Evolutionary conservation across 1,284 basidiomycete genomes (phyloP).

Genomic region (Pseudozyma hubeiensis): DNA sequence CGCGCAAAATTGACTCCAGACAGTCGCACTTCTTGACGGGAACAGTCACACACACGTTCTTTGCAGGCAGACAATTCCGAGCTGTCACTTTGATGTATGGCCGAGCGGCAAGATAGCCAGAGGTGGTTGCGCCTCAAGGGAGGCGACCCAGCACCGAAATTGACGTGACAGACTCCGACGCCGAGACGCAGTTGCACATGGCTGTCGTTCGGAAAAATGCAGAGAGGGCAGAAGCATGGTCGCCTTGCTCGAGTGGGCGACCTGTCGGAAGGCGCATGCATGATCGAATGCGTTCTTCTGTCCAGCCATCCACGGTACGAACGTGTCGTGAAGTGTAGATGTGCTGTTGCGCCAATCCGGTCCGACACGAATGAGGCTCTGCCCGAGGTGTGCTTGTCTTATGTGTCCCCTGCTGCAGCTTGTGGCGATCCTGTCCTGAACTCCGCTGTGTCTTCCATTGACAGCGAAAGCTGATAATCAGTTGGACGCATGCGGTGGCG

Average conservation of each 20-base stretch:
- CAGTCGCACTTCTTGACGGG: too few relatives aligned
- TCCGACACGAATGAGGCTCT: too few relatives aligned
- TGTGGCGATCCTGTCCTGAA: neutral
- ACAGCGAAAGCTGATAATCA: neutral
- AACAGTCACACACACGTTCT: too few relatives aligned
- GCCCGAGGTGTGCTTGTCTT: neutral
- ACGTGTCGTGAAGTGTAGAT: too few relatives aligned
- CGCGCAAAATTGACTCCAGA: too few relatives aligned
- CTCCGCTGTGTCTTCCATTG: neutral
- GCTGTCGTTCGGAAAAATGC: neutral
- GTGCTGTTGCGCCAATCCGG: too few relatives aligned
- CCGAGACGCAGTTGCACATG: constrained; percentile 31
- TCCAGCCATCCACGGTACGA: neutral
- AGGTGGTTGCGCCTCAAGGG: neutral
- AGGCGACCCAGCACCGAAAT: neutral
- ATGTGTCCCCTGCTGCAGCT: neutral
- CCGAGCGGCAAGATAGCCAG: too few relatives aligned
- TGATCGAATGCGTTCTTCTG: neutral
- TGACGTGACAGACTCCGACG: constrained; percentile 19
- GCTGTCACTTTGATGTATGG: too few relatives aligned
- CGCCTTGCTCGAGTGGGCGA: neutral
- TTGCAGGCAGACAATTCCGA: too few relatives aligned
- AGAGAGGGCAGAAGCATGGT: neutral
- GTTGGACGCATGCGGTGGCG: too few relatives aligned
- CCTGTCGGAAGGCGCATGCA: neutral